Percentiles rank a stretch among this genome's conserved stretches.
phyloP scores from a whole-genome alignment of 2,329 filamentous ascomycete genomes.

The Colletotrichum navitas region DNA sequence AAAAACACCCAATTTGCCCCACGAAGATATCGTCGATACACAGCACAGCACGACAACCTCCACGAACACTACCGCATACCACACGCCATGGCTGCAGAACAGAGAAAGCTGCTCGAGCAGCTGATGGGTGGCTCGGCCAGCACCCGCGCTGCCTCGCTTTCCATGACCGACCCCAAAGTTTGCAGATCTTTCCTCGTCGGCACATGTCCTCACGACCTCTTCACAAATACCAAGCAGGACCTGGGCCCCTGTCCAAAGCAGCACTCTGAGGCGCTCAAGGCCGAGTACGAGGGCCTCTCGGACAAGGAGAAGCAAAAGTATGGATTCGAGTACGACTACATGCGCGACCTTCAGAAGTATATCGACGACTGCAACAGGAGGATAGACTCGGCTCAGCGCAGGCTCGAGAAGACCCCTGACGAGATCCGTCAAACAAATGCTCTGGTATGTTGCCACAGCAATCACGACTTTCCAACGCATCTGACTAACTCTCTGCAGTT shows the following conservation, averaged over 20 bases:
- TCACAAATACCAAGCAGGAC: slow-evolving; percentile 99
- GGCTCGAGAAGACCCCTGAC: slow-evolving; percentile 96
- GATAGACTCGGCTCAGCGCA: slow-evolving; percentile 89
- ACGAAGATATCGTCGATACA: background rate
- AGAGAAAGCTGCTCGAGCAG: slow-evolving; percentile 98
- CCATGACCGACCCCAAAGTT: slow-evolving; percentile 77
- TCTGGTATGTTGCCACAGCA: slow-evolving; percentile 61
- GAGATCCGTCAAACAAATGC: slow-evolving; percentile 96
- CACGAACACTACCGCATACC: background rate
- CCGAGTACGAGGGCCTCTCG: slow-evolving; percentile 84
- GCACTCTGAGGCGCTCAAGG: slow-evolving; percentile 88
- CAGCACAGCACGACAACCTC: slow-evolving; percentile 21
- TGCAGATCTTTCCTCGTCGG: slow-evolving; percentile 44
- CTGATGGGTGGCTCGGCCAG: slow-evolving; percentile 84
- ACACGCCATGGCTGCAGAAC: slow-evolving; percentile 88
- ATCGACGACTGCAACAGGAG: slow-evolving; percentile 96
- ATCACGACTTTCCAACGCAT: rapidly evolving
- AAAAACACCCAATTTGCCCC: slow-evolving; percentile 1
- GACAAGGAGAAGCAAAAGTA: slow-evolving; percentile 79
- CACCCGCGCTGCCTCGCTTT: slow-evolving; percentile 83
- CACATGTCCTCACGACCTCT: slow-evolving; percentile 75
- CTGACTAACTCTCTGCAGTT: slow-evolving; percentile 62
- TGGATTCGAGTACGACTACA: slow-evolving; percentile 97
- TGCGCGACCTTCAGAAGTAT: slow-evolving; percentile 95
- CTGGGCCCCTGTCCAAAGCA: slow-evolving; percentile 89